phyloP scores from a whole-genome alignment of 2,329 filamentous ascomycete species.

The Colletotrichum tropicale region DNA sequence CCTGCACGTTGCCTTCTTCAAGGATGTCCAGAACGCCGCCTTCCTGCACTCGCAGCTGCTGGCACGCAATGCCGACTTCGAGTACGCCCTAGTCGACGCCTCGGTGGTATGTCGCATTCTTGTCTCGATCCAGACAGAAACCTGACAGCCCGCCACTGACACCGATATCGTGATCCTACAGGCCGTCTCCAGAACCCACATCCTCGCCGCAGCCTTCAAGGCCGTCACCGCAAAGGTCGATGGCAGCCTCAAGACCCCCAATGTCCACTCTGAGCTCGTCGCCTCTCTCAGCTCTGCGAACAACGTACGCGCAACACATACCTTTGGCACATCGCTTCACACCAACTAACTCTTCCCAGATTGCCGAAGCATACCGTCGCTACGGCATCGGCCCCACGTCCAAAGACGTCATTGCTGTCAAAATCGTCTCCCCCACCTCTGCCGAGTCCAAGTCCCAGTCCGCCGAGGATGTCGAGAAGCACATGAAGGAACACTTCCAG shows the following conservation, averaged over 20 bases:
- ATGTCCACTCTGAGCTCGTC: conserved; percentile 89
- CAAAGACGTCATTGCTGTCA: conserved; percentile 78
- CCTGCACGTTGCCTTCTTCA: conserved; percentile 78
- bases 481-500: conserved; percentile 66
- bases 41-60: conserved; percentile 85
- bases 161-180: conserved; percentile 30
- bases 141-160: not conserved
- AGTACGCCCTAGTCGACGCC: conserved; percentile 94
- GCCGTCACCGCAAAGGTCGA: conserved; percentile 72
- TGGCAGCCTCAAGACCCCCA: conserved; percentile 74
- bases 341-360: conserved; percentile 53
- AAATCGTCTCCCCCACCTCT: conserved; percentile 64
- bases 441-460: conserved; percentile 44
- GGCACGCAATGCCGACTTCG: conserved; percentile 81
- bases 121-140: not conserved
- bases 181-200: conserved; percentile 75
- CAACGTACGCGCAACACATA: conserved; percentile 60
- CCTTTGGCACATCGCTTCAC: not conserved
- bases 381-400: conserved; percentile 81
- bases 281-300: conserved; percentile 80
- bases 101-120: conserved; percentile 61
- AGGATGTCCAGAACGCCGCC: conserved; percentile 74
- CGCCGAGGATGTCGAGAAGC: conserved; percentile 56
- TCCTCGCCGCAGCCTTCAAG: conserved; percentile 77
- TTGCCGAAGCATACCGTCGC: conserved; percentile 87